Conservation (phyloP, 306 rosid species). For the Castanea mollissima region DNA sequence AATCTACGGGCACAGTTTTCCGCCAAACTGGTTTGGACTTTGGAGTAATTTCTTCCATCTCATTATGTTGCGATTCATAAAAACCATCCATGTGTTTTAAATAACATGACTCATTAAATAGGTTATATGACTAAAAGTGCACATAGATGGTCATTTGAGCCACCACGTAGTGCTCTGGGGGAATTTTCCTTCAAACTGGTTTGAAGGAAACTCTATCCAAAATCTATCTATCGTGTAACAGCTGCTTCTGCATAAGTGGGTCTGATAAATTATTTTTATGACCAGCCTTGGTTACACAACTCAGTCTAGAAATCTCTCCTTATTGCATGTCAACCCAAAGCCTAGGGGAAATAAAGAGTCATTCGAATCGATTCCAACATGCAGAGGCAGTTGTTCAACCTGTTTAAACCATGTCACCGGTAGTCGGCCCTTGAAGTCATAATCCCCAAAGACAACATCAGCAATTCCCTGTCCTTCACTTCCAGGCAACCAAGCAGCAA, state of each 20-base stretch:
- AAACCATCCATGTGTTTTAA: too few species aligned
- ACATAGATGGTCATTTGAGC: too few species aligned
- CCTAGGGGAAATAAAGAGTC: slow-evolving; percentile 43
- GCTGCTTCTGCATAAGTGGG: not conserved
- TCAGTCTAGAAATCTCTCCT: not conserved
- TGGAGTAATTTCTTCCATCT: too few species aligned
- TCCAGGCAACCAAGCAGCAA: slow-evolving; percentile 62
- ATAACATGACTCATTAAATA: too few species aligned
- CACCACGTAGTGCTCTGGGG: too few species aligned
- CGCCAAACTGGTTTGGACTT: too few species aligned
- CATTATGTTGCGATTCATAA: too few species aligned
- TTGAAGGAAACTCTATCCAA: not conserved
- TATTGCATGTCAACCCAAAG: slow-evolving; percentile 31
- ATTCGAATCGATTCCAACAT: slow-evolving; percentile 14
- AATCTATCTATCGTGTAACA: not conserved
- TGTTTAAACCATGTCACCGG: slow-evolving; percentile 51
- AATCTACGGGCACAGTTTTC: too few species aligned
- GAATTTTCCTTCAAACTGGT: too few species aligned
- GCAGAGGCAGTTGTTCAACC: slow-evolving; percentile 35
- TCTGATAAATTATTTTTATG: not conserved
- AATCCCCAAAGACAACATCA: slow-evolving; percentile 47
- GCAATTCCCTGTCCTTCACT: slow-evolving; percentile 49
- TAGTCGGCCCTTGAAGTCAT: slow-evolving; percentile 39
- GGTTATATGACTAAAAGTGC: too few species aligned
- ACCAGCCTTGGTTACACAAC: not conserved